Conservation (phyloP, 2,329 filamentous ascomycete species). For the Claviceps humidiphila region DNA sequence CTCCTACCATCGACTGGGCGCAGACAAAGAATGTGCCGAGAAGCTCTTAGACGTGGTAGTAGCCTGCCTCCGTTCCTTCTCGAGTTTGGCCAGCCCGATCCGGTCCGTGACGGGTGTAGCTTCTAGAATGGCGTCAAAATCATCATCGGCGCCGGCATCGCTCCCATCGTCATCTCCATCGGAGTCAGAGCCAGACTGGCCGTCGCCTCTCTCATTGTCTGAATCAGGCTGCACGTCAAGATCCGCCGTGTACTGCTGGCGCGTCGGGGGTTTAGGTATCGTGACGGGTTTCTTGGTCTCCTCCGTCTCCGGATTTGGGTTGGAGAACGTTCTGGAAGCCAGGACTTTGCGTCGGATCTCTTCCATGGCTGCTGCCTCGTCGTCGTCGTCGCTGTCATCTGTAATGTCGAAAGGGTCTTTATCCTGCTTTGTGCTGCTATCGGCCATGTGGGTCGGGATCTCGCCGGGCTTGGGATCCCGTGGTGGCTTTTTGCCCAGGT, state of each 20-base stretch:
- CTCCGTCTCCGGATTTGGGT: slow-evolving; percentile 32
- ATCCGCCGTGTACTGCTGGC: slow-evolving; percentile 37
- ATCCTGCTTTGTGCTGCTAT: slow-evolving; percentile 23
- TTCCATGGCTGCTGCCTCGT: slow-evolving; percentile 61
- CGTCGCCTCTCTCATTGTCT: slow-evolving; percentile 46
- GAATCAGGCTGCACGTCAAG: slow-evolving; percentile 46
- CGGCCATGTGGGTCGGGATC: slow-evolving; percentile 8
- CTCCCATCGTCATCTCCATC: slow-evolving; percentile 48
- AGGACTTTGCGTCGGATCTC: slow-evolving; percentile 84
- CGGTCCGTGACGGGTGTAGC: slow-evolving; percentile 82
- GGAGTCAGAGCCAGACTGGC: slow-evolving; percentile 18
- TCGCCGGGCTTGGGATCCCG: slow-evolving; percentile 7
- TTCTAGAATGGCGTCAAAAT: slow-evolving; percentile 87
- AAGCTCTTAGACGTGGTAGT: slow-evolving; percentile 37
- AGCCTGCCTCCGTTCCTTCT: slow-evolving; percentile 39
- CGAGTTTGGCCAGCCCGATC: slow-evolving; percentile 49
- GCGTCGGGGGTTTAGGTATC: slow-evolving; percentile 44
- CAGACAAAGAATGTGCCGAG: slow-evolving; percentile 33
- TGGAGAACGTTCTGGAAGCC: slow-evolving; percentile 73
- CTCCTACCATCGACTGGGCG: slow-evolving; percentile 32
- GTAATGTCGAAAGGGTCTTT: slow-evolving; percentile 64
- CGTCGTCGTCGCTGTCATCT: slow-evolving; percentile 57
- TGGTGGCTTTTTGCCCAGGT: slow-evolving; percentile 43
- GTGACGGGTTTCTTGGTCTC: slow-evolving; percentile 46
- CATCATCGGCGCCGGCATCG: slow-evolving; percentile 49